Evolutionary conservation across 345 rosid species (phyloP).

Genomic region (Adansonia digitata): DNA sequence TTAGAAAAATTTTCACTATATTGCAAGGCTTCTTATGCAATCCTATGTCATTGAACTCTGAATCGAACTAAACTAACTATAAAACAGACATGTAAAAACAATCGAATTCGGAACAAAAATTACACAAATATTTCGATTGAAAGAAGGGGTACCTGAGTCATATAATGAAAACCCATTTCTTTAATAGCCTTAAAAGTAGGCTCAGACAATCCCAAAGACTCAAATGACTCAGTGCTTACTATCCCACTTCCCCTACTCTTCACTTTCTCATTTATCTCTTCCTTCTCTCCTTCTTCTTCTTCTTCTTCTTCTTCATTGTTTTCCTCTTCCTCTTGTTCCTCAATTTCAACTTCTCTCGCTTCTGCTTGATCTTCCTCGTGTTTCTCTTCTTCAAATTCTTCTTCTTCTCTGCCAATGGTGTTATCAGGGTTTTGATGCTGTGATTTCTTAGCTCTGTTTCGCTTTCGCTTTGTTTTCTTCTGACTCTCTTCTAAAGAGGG

Average conservation of each 20-base stretch:
- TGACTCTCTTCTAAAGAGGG: constrained; percentile 25
- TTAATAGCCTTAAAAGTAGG: constrained; percentile 60
- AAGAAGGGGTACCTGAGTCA: constrained; percentile 64
- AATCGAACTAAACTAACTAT: background rate
- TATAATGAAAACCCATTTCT: constrained; percentile 66
- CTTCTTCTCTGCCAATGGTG: background rate
- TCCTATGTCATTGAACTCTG: background rate
- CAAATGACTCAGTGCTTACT: constrained; percentile 74
- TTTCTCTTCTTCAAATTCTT: constrained; percentile 15
- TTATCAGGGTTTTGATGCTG: constrained; percentile 7
- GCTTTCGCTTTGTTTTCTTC: constrained; percentile 36
- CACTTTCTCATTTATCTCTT: constrained; percentile 3
- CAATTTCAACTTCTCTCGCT: background rate
- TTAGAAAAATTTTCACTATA: background rate
- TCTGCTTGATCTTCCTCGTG: background rate
- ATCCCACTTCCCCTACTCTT: constrained; percentile 52
- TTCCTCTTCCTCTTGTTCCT: background rate
- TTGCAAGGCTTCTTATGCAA: background rate
- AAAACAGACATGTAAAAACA: background rate
- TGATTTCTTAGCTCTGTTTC: constrained; percentile 31
- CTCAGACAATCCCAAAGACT: constrained; percentile 60
- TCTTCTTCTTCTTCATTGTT: constrained; percentile 12
- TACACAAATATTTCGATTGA: background rate
- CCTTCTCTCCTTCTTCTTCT: constrained; percentile 6
- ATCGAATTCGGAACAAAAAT: background rate